Evolutionary conservation across 768 basidiomycete species (phyloP), one percentile per base, ranked within the genome.

Genomic region (Pleurotus ostreatus): DNA sequence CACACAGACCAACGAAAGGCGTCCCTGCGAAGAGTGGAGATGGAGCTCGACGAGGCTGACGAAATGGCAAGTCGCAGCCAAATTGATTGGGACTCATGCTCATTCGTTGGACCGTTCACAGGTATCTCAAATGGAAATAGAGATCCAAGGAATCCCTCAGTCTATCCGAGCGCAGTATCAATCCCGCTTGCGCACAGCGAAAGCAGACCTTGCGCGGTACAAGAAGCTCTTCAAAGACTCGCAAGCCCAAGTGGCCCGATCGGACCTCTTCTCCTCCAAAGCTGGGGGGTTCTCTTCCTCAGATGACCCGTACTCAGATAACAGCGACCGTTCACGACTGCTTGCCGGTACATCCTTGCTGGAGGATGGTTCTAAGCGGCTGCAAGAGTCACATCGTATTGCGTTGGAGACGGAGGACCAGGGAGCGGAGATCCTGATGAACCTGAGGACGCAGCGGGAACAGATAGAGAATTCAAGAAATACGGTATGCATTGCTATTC

Each of bases 71-170:
- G 83, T 65, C 7, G 37, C 15, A 9, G n/a, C 51, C 37, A 13
- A 13, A 30, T 11, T 20, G 45, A 18, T 34, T 34, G 23, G 26
- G 16, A 30, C 40, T 22, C 48, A 34, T 56, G 54, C 48, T 40
- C 23, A 53, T 45, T 5, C 26, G 40, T 44, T 20, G 54, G 48
- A 52, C 20, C 60, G 59, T 45, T 30, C 34, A 49, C 49, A 98
- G 96, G 82, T 98, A 61, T 94, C 94, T 46, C 97, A 99, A 82
- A 97, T 99, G 96, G 96, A 98, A 74, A 89, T 99, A 57, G 97
- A 99, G 74, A 87, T 96, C 5, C 94, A 94, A 64, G 90, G 92
- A 9, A 94, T 98, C 66, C 94, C 94, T 0, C 86, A 91, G 65
- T 88, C 89, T 18, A 78, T 94, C 63, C 83, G 89, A 49, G 73